Evolutionary conservation across 2,329 filamentous ascomycete genomes (phyloP).

Genomic region (Arthrobotrys entomopaga): DNA sequence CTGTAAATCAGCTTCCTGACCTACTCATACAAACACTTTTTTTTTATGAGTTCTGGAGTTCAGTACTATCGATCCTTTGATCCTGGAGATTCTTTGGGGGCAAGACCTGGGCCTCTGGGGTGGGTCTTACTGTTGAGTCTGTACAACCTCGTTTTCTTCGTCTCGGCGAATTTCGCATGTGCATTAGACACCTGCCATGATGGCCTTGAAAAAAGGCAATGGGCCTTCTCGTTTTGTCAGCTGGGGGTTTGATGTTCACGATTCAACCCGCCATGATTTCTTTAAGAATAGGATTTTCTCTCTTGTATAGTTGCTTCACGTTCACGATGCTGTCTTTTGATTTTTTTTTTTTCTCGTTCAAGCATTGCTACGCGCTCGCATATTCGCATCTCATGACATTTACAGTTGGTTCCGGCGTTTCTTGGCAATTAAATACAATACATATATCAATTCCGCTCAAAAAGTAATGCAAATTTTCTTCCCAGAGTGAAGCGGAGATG

Average conservation of each 20-base stretch:
- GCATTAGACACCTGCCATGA: slow-evolving; percentile 51
- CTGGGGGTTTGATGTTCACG: slow-evolving; percentile 25
- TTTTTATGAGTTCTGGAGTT: slow-evolving; percentile 34
- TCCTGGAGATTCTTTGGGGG: slow-evolving; percentile 34
- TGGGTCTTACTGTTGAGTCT: slow-evolving; percentile 35
- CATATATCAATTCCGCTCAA: background rate
- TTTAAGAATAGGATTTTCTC: slow-evolving; percentile 13
- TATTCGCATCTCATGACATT: slow-evolving; percentile 19
- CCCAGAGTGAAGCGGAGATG: background rate
- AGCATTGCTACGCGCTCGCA: background rate
- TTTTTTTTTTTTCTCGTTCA: background rate
- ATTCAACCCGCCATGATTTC: slow-evolving; percentile 15
- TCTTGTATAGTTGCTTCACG: slow-evolving; percentile 25
- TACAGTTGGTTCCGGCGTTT: slow-evolving; percentile 30
- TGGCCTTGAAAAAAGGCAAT: slow-evolving; percentile 20
- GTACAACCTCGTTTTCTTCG: slow-evolving; percentile 28
- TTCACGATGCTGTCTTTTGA: slow-evolving; percentile 5
- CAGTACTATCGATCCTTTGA: slow-evolving; percentile 36
- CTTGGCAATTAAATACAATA: slow-evolving; percentile 8
- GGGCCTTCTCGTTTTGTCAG: slow-evolving; percentile 55
- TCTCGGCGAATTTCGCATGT: slow-evolving; percentile 52
- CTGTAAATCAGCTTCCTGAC: slow-evolving; percentile 49
- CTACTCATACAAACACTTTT: slow-evolving; percentile 28
- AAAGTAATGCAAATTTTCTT: background rate
- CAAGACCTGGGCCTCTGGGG: slow-evolving; percentile 6